Conservation (phyloP, 176 grass and related monocot species). For the Avena insularis region DNA sequence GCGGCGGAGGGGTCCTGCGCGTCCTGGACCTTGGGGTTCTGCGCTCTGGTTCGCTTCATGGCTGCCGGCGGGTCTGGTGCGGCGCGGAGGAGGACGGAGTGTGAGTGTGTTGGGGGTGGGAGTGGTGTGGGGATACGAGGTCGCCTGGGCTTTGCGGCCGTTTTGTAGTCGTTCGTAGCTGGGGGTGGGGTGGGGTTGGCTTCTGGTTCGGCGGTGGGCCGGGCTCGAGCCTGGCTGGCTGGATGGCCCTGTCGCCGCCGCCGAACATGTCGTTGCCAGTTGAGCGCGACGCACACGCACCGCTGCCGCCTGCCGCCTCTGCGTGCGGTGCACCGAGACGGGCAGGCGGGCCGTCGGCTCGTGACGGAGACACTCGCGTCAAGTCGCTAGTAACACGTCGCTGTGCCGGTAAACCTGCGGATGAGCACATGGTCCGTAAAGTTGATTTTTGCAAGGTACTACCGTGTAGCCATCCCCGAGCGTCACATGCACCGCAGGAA, state of each 20-base stretch:
- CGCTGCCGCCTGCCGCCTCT: not conserved
- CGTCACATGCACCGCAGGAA: too few species aligned
- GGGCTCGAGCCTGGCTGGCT: not conserved
- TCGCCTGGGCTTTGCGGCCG: conserved; percentile 10
- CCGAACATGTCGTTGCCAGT: not conserved
- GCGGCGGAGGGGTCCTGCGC: not conserved
- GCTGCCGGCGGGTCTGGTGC: too few species aligned
- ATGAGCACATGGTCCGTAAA: too few species aligned
- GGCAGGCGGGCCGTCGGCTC: not conserved
- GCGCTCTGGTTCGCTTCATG: conserved; percentile 68
- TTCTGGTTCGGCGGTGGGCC: not conserved
- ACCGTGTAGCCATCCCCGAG: too few species aligned
- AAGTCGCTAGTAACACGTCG: not conserved
- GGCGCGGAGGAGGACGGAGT: not conserved
- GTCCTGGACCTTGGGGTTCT: conserved; percentile 39
- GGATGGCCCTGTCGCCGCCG: not conserved
- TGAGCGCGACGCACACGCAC: not conserved
- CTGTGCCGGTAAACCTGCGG: too few species aligned
- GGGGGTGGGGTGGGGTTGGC: not conserved
- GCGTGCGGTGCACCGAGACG: not conserved
- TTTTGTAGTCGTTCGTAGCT: conserved; percentile 14
- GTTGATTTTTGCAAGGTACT: too few species aligned
- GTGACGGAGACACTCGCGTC: not conserved
- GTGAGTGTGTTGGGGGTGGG: not conserved
- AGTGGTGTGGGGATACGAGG: not conserved